Evolutionary conservation across 345 rosid species (phyloP).

Genomic region (Lepidium didymum): DNA sequence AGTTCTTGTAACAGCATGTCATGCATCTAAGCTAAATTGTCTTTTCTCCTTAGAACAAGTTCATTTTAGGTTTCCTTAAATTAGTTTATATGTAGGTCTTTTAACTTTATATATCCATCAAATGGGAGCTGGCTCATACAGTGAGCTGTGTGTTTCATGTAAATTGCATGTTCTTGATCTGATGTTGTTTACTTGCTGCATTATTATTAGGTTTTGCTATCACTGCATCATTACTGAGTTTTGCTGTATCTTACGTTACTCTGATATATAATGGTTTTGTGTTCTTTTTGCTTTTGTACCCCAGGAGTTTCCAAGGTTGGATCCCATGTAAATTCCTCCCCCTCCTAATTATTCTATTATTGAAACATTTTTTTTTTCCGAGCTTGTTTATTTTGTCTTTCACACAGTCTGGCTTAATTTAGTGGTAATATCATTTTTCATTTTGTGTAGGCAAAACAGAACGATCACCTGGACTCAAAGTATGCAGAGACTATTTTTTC

Average conservation of each 20-base stretch:
- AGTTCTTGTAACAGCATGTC: background rate
- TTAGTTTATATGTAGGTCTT: background rate
- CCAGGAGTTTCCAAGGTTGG: constrained; percentile 46
- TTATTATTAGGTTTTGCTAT: background rate
- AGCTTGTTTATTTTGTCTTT: background rate
- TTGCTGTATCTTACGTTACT: background rate
- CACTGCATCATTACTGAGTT: background rate
- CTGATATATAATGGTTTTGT: constrained; percentile 1
- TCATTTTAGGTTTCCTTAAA: constrained; percentile 11
- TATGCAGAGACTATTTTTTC: constrained; percentile 81
- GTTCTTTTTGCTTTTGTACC: background rate
- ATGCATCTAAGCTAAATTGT: background rate
- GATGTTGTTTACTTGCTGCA: background rate
- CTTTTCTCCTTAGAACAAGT: background rate
- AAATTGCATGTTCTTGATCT: background rate
- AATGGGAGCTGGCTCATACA: background rate
- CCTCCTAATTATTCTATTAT: constrained; percentile 7
- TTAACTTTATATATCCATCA: background rate
- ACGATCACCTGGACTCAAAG: constrained; percentile 71
- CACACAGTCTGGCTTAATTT: background rate
- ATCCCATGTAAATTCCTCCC: constrained; percentile 35
- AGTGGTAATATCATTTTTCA: background rate
- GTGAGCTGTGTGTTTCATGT: background rate
- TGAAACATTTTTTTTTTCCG: background rate
- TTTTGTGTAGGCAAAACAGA: constrained; percentile 12